Conservation (phyloP, 2,329 filamentous ascomycete genomes). For the Phialophora macrospora region DNA sequence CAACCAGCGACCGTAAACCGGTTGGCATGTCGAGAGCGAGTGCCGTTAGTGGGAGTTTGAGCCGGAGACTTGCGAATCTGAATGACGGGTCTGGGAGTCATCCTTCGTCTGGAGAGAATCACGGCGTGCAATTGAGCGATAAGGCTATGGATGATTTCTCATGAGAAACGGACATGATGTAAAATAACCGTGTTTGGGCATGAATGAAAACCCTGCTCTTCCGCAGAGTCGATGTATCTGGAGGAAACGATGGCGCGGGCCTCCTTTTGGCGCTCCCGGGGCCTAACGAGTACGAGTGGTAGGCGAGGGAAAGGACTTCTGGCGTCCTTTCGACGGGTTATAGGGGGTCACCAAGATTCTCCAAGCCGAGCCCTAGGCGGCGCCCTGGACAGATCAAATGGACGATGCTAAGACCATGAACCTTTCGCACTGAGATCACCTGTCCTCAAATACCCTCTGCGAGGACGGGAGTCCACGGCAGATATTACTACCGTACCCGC, state of each 20-base stretch:
- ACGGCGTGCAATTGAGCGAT: conserved; percentile 67
- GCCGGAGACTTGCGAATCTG: conserved; percentile 39
- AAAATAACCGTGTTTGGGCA: neutral
- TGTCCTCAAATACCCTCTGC: too few relatives aligned
- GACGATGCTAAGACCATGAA: neutral
- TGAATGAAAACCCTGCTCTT: neutral
- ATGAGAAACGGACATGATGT: neutral
- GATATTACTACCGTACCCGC: too few relatives aligned
- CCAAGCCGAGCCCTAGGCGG: neutral
- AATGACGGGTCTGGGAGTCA: neutral
- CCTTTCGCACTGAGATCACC: too few relatives aligned
- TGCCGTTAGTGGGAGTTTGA: conserved; percentile 45
- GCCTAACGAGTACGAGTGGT: neutral
- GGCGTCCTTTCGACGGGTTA: neutral
- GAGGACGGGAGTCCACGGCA: too few relatives aligned
- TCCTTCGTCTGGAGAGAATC: conserved; percentile 5
- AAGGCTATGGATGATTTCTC: conserved; percentile 75
- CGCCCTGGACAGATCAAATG: neutral
- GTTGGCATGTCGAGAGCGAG: conserved; percentile 41
- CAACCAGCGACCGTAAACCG: conserved; percentile 44
- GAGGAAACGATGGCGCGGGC: neutral
- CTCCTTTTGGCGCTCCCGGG: neutral
- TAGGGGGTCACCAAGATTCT: neutral
- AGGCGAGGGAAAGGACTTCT: neutral
- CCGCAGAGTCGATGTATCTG: neutral